phyloP scores from a whole-genome alignment of 345 rosid species.

The Adansonia digitata region DNA sequence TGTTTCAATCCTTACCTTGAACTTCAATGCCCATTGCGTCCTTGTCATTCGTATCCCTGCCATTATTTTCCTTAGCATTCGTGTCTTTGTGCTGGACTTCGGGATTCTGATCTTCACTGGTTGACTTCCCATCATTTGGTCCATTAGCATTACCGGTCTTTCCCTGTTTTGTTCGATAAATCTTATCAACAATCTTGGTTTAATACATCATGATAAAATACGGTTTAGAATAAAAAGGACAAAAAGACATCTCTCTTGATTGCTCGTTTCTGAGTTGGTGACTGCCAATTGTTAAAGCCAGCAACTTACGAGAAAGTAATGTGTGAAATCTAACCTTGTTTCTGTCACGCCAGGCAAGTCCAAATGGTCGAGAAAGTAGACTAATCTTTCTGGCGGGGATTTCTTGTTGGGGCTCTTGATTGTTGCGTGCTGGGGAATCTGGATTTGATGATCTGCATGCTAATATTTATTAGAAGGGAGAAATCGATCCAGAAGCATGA shows the following conservation, averaged over 20 bases:
- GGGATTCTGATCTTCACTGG: slow-evolving; percentile 33
- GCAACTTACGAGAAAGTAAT: neutral
- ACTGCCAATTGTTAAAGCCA: neutral
- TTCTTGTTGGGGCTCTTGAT: slow-evolving; percentile 60
- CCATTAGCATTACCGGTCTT: slow-evolving; percentile 32
- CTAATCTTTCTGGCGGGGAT: slow-evolving; percentile 67
- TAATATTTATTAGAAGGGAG: slow-evolving; percentile 4
- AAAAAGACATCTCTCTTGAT: neutral
- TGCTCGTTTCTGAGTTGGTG: neutral
- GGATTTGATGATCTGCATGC: slow-evolving; percentile 48
- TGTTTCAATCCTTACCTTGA: slow-evolving; percentile 30
- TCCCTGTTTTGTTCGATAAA: slow-evolving; percentile 34
- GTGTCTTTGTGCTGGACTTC: slow-evolving; percentile 28
- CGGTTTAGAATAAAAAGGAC: neutral
- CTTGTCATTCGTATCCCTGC: slow-evolving; percentile 18
- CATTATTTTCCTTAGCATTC: slow-evolving; percentile 23
- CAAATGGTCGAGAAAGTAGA: slow-evolving; percentile 82
- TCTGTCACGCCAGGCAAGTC: slow-evolving; percentile 92
- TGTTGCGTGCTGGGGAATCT: slow-evolving; percentile 41
- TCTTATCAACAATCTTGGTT: neutral
- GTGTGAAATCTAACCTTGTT: slow-evolving; percentile 55
- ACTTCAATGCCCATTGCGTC: slow-evolving; percentile 16
- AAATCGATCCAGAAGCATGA: neutral
- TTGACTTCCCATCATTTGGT: slow-evolving; percentile 42
- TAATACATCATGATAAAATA: neutral